These are phyloP conservation scores for Clonostachys solani DNA, from an alignment of 2,329 filamentous ascomycete genomes.

Conservation along the genomic window DNA sequence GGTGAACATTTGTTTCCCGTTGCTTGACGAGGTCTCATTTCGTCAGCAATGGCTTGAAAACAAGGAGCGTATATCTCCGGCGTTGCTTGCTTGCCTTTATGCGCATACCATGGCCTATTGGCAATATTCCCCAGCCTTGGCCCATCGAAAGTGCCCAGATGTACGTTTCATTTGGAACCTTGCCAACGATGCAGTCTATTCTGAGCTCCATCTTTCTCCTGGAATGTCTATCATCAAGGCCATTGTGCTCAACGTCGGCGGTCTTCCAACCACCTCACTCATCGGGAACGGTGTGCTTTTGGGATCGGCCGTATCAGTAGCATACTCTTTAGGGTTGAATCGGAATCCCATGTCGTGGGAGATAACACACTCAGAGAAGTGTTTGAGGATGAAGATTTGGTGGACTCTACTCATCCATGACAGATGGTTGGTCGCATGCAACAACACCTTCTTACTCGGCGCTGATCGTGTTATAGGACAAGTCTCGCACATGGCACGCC, in stretches of 20 bases:
- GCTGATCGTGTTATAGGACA: constrained; percentile 27
- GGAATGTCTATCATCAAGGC: constrained; percentile 54
- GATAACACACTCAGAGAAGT: constrained; percentile 44
- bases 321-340: constrained; percentile 50
- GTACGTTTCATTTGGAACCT: constrained; percentile 59
- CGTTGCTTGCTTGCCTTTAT: constrained; percentile 52
- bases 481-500: constrained; percentile 50
- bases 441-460: background rate
- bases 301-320: constrained; percentile 45
- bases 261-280: constrained; percentile 55
- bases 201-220: constrained; percentile 53
- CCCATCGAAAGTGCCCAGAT: constrained; percentile 46
- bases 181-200: constrained; percentile 54
- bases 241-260: constrained; percentile 53
- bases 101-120: constrained; percentile 56
- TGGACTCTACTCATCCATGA: constrained; percentile 52
- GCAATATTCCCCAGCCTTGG: constrained; percentile 39
- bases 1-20: constrained; percentile 56
- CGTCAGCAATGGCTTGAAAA: constrained; percentile 37
- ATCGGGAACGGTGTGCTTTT: constrained; percentile 50
- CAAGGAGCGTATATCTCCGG: constrained; percentile 47
- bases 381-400: constrained; percentile 48
- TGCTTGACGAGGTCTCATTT: constrained; percentile 52
- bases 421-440: constrained; percentile 37
- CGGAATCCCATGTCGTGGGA: constrained; percentile 47